Evolutionary conservation across 2,329 filamentous ascomycete species (phyloP), one percentile per base, ranked within the genome.

Genomic region (Fusarium sp.): DNA sequence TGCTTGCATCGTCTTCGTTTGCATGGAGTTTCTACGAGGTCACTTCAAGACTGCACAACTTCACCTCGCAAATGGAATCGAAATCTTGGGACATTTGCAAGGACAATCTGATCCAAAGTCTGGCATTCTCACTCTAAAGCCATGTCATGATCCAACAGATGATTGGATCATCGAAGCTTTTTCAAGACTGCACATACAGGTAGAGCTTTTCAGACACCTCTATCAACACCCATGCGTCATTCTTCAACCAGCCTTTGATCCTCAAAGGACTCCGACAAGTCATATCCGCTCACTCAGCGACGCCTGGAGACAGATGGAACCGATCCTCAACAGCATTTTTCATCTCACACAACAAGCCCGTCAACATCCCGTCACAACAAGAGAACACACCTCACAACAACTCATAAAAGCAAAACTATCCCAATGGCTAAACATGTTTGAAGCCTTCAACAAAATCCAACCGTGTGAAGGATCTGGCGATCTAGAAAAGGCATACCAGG

Each of bases 121-220:
- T 16, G 67, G 68, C 2, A 38, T 67, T 11, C 50, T 77, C 16
- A 38, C 60, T 4, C 5, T 76, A 16, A 68, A 69, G 22, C 45
- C 67, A 13, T 66, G 56, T 2, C 67, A 31, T 5, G 80, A 82
- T 6, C 78, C 78, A 1, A 74, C 81, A 1, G 85, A 88, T 52
- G 79, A 83, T 42, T 85, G 82, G 79, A 84, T 89, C 18, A 70
- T 83, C 4, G 84, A 86, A 66, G 81, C 80, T 3, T 85, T 88
- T 35, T 76, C 78, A 1, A 77, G 79, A 29, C 69, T 82, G 6
- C 77, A 80, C 40, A 63, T 82, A 3, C 78, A 79, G 64, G 63
- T 76, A 14, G 73, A 76, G n/a, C 73, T 80, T 5, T 75, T 79
- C 22, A 67, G 69, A 45, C 60, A 72, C 16, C 70, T 70, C 6